phyloP scores from a whole-genome alignment of 495 filamentous ascomycete species.

The Talaromyces nanjingensis region DNA sequence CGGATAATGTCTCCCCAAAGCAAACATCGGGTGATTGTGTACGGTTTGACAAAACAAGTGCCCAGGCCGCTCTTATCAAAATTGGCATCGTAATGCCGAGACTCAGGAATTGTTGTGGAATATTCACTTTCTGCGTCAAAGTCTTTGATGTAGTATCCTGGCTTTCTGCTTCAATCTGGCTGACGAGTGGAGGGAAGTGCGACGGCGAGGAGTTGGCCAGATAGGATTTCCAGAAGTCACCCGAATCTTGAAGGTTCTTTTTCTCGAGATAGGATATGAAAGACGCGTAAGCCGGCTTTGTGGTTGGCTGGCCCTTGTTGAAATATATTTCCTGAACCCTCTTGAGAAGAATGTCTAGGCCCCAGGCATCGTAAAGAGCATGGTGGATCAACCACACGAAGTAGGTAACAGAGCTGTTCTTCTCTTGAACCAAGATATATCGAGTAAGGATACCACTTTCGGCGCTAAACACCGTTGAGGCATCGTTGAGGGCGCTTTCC shows the following conservation, averaged over 20 bases:
- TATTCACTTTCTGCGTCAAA: conserved; percentile 1
- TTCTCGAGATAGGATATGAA: conserved; percentile 37
- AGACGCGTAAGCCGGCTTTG: conserved; percentile 25
- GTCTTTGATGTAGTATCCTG: background rate
- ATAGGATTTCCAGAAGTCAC: conserved; percentile 40
- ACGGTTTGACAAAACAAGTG: conserved; percentile 37
- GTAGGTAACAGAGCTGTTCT: conserved; percentile 21
- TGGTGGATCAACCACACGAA: conserved; percentile 64
- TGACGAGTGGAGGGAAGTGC: conserved; percentile 12
- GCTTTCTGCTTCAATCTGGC: background rate
- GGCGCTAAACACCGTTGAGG: conserved; percentile 36
- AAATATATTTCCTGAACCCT: conserved; percentile 45
- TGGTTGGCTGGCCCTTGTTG: background rate
- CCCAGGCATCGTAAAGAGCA: conserved; percentile 67
- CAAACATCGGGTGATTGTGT: conserved; percentile 42
- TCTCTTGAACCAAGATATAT: conserved; percentile 43
- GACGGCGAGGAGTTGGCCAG: conserved; percentile 19
- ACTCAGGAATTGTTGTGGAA: conserved; percentile 15
- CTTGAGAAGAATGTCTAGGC: conserved; percentile 49
- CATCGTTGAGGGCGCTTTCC: conserved; percentile 35
- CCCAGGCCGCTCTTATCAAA: conserved; percentile 49
- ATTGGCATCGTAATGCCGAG: conserved; percentile 38
- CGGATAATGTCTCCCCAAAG: conserved; percentile 50
- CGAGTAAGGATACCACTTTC: conserved; percentile 49
- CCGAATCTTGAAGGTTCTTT: conserved; percentile 26